phyloP scores from a whole-genome alignment of 2,329 filamentous ascomycete species.

The Chaetomium olivaceum region DNA sequence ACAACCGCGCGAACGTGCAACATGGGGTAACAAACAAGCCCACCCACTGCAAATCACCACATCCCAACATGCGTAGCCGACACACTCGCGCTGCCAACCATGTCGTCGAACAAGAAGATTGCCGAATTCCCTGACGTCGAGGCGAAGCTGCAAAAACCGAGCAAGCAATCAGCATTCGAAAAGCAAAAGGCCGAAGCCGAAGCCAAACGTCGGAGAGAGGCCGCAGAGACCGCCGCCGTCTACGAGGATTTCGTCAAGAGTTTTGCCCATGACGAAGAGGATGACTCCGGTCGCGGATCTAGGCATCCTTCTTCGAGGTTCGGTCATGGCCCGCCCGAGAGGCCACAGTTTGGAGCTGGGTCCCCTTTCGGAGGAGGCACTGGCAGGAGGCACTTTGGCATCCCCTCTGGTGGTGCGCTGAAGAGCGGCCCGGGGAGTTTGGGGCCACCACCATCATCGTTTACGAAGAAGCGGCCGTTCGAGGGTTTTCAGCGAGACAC shows the following conservation, averaged over 20 bases:
- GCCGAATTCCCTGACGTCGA: constrained; percentile 69
- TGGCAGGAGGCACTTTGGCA: constrained; percentile 66
- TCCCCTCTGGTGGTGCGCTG: constrained; percentile 52
- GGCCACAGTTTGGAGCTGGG: constrained; percentile 36
- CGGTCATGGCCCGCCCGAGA: constrained; percentile 31
- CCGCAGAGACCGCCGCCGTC: constrained; percentile 82
- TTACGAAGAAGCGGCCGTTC: constrained; percentile 57
- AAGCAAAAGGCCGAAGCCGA: constrained; percentile 86
- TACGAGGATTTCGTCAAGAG: constrained; percentile 86
- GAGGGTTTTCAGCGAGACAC: constrained; percentile 45
- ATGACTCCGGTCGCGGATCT: constrained; percentile 37
- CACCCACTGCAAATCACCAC: background rate
- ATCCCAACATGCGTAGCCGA: constrained; percentile 23
- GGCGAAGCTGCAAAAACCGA: constrained; percentile 74
- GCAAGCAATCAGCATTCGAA: constrained; percentile 86
- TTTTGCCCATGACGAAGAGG: constrained; percentile 63
- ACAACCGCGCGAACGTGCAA: background rate
- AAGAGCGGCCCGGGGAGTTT: constrained; percentile 65
- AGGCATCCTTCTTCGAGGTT: constrained; percentile 24
- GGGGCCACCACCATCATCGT: constrained; percentile 52
- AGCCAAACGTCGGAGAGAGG: constrained; percentile 80
- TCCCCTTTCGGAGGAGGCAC: constrained; percentile 38
- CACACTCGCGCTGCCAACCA: constrained; percentile 34
- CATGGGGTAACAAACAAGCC: background rate
- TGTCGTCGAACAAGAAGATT: constrained; percentile 52